Evolutionary conservation across 495 filamentous ascomycete genomes (phyloP), one percentile per base, ranked within the genome.

Genomic region (Aspergillus mulundensis): DNA sequence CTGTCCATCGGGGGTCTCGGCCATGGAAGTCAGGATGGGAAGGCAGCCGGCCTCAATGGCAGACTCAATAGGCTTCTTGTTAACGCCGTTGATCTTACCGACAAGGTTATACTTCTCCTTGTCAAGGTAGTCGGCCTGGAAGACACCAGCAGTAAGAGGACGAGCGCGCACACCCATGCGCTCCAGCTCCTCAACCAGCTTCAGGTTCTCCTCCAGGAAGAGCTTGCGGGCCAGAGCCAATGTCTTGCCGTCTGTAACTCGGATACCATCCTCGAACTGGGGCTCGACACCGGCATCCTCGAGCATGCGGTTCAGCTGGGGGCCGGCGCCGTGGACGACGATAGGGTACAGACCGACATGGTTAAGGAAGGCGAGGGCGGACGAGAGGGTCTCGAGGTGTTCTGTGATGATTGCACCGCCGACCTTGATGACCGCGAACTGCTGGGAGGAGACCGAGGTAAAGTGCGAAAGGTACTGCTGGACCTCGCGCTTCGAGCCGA

Each of bases 381-480:
- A 88, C 60, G 90, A 94, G 49, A 98, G 81, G 42, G 88, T 88
- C 68, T 95, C 87, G 50, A 95, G 80, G 75, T 96, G 90, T 70
- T 97, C 93, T 56, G 93, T 96, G 62, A 98, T 86, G 64, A 97
- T 97, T 49, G 95, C 94, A 49, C 94, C 94, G 20, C 94, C 94
- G 50, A 98, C 95, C 79, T 98, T 98, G 72, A 98, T 97, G 49
- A 98, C 94, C 62, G 94, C 94, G 71, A 98, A 98, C 66, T 96
- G 91, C 78, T 97, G 93, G 5, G 90, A 95, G 20, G 93, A 95
- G 45, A 97, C 94, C 32, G 92, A 96, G 53, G 87, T 94, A 80
- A 98, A 98, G 68, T 97, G 92, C 47, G 93, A 95, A 50, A 97
- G 86, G 75, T 98, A 97, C 68, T 97, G 95, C 78, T 97, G 89